phyloP scores from a whole-genome alignment of 2,329 filamentous ascomycete genomes.

The Malbranchea zuffiana region DNA sequence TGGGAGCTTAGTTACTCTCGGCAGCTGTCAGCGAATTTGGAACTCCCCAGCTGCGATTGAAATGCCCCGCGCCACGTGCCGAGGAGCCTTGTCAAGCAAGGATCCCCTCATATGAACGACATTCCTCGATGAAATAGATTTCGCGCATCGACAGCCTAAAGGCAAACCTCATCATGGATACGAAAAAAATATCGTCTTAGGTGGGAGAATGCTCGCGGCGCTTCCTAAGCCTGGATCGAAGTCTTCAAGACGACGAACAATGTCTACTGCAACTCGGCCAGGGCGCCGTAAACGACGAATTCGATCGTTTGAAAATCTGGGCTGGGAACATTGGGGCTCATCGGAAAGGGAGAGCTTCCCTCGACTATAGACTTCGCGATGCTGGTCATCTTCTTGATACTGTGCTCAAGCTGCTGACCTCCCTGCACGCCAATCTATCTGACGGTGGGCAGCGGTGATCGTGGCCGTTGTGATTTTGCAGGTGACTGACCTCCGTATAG shows the following conservation, averaged over 20 bases:
- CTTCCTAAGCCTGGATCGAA: too few relatives aligned
- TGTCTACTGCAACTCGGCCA: too few relatives aligned
- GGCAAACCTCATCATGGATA: neutral
- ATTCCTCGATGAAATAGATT: too few relatives aligned
- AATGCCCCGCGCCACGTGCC: too few relatives aligned
- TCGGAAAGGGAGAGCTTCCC: slow-evolving; percentile 6
- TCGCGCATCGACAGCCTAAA: neutral
- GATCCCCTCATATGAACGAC: too few relatives aligned
- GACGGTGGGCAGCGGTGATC: neutral
- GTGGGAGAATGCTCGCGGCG: neutral
- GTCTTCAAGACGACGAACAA: too few relatives aligned
- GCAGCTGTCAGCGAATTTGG: neutral
- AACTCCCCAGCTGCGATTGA: too few relatives aligned
- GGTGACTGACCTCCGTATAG: neutral
- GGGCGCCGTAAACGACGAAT: slow-evolving; percentile 7
- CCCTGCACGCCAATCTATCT: too few relatives aligned
- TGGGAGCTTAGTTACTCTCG: neutral
- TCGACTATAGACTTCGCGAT: slow-evolving; percentile 14
- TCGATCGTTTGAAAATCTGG: slow-evolving; percentile 12
- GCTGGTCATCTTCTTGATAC: slow-evolving; percentile 4
- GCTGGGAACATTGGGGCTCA: slow-evolving; percentile 14
- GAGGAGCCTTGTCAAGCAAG: too few relatives aligned
- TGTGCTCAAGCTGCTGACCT: slow-evolving; percentile 5
- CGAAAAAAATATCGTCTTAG: neutral
- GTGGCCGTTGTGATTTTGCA: neutral